Evolutionary conservation across 148 eudicot species (phyloP), one percentile per base, ranked within the genome.

Genomic region (Rhododendron vialii): DNA sequence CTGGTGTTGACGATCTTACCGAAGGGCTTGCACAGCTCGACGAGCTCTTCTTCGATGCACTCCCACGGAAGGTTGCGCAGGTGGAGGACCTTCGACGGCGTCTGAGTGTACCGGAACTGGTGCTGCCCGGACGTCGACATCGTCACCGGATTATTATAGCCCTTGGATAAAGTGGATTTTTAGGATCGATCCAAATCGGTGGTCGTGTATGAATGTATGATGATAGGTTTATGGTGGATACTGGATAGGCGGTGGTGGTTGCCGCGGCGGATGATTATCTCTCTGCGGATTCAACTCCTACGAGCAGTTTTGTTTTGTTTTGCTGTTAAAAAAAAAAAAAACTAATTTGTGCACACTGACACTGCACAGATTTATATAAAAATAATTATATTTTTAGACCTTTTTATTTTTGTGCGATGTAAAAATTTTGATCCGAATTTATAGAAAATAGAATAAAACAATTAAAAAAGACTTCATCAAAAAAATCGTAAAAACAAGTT

Each of bases 41-140:
- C 86, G 14, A 94, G 93, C 91, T 94, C 97, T 82, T 94, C 97
- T 84, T 94, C 95, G 48, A 65, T 83, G 89, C 97, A 94, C 86
- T 94, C 97, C 95, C 95, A 94, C 12, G 97, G 97, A 53, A 94
- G 91, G 90, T 94, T 94, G 69, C 97, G 91, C 86, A 94, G 89
- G 88, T 94, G 97, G 45, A 94, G 92, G 48, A 94, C 97, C 89
- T 93, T 94, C 63, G 97, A 94, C 80, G 97, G 97, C 76, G 97
- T 92, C 90, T 93, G 97, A 14, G 95, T 92, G 91, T 90, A 92
- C 78, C 97, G 89, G 47, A 94, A 94, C 87, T 94, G 97, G 26
- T 84, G 92, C 78, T 89, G 92, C 45, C 88, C 83, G 3, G 65
- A 59, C 65, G 87, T 79, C 55, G 94, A 90, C 95, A 93, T 93